phyloP scores from a whole-genome alignment of 192 early-diverging fungal species.

The Entomortierella lignicola region DNA sequence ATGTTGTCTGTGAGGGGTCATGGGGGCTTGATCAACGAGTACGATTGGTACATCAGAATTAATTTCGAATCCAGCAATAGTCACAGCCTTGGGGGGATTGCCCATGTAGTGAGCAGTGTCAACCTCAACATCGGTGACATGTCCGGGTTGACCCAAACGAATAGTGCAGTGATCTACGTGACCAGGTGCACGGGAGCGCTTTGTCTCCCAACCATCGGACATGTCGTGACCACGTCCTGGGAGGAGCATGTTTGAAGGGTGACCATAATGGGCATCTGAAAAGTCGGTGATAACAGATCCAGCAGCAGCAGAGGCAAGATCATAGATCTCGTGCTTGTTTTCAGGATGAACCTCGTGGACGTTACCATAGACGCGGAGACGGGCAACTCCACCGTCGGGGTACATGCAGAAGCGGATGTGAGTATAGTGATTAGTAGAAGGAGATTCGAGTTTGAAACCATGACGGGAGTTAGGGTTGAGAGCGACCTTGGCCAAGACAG shows the following conservation, averaged over 20 bases:
- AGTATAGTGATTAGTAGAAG: slow-evolving; percentile 58
- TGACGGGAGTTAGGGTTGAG: slow-evolving; percentile 80
- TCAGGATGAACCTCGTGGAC: slow-evolving; percentile 68
- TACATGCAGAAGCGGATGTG: slow-evolving; percentile 58
- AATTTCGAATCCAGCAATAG: slow-evolving; percentile 72
- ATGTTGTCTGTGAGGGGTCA: slow-evolving; percentile 82
- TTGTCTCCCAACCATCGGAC: slow-evolving; percentile 96
- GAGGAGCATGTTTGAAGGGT: slow-evolving; percentile 81
- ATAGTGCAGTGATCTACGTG: slow-evolving; percentile 84
- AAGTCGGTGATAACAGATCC: slow-evolving; percentile 73
- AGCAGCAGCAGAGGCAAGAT: slow-evolving; percentile 76
- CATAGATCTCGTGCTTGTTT: slow-evolving; percentile 65
- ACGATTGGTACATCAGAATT: slow-evolving; percentile 34
- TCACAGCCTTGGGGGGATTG: slow-evolving; percentile 86
- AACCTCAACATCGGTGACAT: slow-evolving; percentile 77
- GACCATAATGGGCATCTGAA: slow-evolving; percentile 87
- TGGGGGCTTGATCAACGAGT: slow-evolving; percentile 37
- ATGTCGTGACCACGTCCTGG: slow-evolving; percentile 84
- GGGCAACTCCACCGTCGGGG: slow-evolving; percentile 82
- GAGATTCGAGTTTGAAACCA: slow-evolving; percentile 70
- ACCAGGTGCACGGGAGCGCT: slow-evolving; percentile 79
- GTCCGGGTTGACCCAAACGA: slow-evolving; percentile 79
- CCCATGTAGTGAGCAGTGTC: slow-evolving; percentile 94
- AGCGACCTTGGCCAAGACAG: slow-evolving; percentile 76
- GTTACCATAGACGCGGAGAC: slow-evolving; percentile 81